These are phyloP conservation scores for Ophiostoma ips DNA, from an alignment of 2,329 filamentous ascomycete genomes.

Conservation along the genomic window DNA sequence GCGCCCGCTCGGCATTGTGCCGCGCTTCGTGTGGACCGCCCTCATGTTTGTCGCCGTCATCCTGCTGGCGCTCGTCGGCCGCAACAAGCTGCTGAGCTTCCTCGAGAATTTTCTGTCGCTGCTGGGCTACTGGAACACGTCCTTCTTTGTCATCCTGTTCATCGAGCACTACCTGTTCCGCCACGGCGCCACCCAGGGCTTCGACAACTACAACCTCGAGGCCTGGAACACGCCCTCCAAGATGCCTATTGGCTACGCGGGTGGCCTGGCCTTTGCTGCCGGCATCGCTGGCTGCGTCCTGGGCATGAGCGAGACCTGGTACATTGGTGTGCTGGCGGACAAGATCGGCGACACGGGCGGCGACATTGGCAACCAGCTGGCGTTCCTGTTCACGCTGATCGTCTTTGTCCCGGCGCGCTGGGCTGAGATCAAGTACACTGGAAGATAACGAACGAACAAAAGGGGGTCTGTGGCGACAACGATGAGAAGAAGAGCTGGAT, in stretches of 20 bases:
- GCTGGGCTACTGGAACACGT: slow-evolving; percentile 36
- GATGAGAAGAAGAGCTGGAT: too few relatives aligned
- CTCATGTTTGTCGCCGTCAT: slow-evolving; percentile 31
- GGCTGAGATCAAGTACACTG: slow-evolving; percentile 32
- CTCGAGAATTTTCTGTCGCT: slow-evolving; percentile 33
- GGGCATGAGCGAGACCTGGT: slow-evolving; percentile 47
- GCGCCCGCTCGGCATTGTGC: slow-evolving; percentile 27
- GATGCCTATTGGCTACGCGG: slow-evolving; percentile 31
- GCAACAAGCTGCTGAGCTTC: slow-evolving; percentile 28
- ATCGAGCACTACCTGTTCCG: slow-evolving; percentile 35
- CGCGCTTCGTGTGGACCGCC: slow-evolving; percentile 34
- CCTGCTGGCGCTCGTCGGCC: slow-evolving; percentile 28
- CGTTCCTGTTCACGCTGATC: slow-evolving; percentile 33
- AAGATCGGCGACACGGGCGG: slow-evolving; percentile 30
- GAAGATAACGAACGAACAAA: slow-evolving; percentile 17
- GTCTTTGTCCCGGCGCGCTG: slow-evolving; percentile 33
- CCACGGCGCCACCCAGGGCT: slow-evolving; percentile 19
- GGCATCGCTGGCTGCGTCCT: slow-evolving; percentile 36
- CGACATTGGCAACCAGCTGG: slow-evolving; percentile 38
- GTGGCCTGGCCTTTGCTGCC: slow-evolving; percentile 27
- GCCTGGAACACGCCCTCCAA: slow-evolving; percentile 30
- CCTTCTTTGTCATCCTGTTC: slow-evolving; percentile 33
- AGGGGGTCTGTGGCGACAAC: too few relatives aligned
- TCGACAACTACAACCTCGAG: slow-evolving; percentile 32
- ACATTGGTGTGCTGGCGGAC: slow-evolving; percentile 30